A percentile compares a stretch with the other conserved stretches of the same genome.
phyloP scores from a whole-genome alignment of 2,329 filamentous ascomycete species.

The Rhynchosporium graminicola region DNA sequence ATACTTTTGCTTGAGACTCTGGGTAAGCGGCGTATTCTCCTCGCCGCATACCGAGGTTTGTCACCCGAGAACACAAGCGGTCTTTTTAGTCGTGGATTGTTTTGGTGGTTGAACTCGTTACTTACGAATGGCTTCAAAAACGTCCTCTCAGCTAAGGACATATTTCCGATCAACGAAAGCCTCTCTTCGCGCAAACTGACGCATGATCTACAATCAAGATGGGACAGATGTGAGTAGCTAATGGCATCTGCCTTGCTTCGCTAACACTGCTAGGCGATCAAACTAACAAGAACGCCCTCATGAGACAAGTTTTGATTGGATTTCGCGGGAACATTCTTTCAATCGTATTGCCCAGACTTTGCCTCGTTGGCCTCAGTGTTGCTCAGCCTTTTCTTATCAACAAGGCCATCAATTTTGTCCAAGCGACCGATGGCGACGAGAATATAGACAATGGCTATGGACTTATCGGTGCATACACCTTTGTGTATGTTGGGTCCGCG shows the following conservation, averaged over 20 bases:
- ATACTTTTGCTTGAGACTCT: slow-evolving; percentile 23
- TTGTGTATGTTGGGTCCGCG: slow-evolving; percentile 18
- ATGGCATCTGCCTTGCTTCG: neutral
- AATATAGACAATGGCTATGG: slow-evolving; percentile 12
- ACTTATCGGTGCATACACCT: slow-evolving; percentile 16
- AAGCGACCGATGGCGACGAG: neutral
- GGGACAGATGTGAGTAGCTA: slow-evolving; percentile 1
- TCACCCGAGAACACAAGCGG: slow-evolving; percentile 37
- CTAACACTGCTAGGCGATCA: slow-evolving; percentile 2
- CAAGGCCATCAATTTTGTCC: slow-evolving; percentile 8
- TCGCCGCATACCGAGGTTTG: slow-evolving; percentile 4
- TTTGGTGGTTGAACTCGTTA: slow-evolving; percentile 41
- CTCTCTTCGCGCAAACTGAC: slow-evolving; percentile 7
- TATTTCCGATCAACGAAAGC: slow-evolving; percentile 25
- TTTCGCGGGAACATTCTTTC: slow-evolving; percentile 17
- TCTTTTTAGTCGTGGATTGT: slow-evolving; percentile 38
- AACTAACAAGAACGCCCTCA: slow-evolving; percentile 1
- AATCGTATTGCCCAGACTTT: slow-evolving; percentile 22
- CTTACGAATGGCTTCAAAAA: slow-evolving; percentile 38
- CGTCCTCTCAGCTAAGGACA: slow-evolving; percentile 35
- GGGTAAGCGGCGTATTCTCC: slow-evolving; percentile 20
- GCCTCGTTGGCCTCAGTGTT: slow-evolving; percentile 20
- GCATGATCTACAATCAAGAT: slow-evolving; percentile 1
- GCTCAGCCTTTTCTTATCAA: slow-evolving; percentile 21
- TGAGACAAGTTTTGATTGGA: neutral